phyloP scores from a whole-genome alignment of 768 basidiomycete genomes.

The Lactifluus pinguis region DNA sequence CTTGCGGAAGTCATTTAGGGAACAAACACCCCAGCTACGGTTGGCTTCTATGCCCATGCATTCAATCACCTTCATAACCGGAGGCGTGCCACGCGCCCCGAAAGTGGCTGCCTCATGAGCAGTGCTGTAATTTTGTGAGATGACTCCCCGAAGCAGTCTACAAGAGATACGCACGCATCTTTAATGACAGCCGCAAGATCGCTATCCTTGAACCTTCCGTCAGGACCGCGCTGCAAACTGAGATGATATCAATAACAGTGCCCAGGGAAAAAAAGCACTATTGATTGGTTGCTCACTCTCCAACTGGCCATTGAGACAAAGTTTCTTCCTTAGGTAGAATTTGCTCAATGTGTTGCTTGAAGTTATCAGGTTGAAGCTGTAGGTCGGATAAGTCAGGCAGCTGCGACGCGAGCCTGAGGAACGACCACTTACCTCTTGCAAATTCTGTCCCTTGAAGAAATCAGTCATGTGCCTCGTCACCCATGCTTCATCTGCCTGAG shows the following conservation, averaged over 20 bases:
- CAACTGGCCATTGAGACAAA: slow-evolving; percentile 58
- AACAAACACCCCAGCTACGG: slow-evolving; percentile 73
- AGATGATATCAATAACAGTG: not conserved
- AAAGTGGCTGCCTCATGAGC: slow-evolving; percentile 65
- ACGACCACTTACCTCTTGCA: slow-evolving; percentile 29
- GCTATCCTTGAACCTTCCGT: slow-evolving; percentile 58
- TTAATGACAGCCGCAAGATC: slow-evolving; percentile 61
- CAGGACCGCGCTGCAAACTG: slow-evolving; percentile 46
- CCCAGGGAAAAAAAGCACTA: not conserved
- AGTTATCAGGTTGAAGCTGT: slow-evolving; percentile 38
- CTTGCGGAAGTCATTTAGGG: slow-evolving; percentile 76
- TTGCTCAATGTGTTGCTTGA: slow-evolving; percentile 37
- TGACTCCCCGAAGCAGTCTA: not conserved
- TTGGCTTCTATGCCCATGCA: slow-evolving; percentile 78
- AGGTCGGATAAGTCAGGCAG: not conserved
- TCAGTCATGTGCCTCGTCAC: slow-evolving; percentile 38
- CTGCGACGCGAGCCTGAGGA: not conserved
- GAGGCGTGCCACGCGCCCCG: slow-evolving; percentile 66
- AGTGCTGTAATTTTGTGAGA: slow-evolving; percentile 36
- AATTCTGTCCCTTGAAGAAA: slow-evolving; percentile 44
- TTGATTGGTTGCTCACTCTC: slow-evolving; percentile 33
- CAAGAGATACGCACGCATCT: slow-evolving; percentile 43
- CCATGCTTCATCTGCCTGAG: slow-evolving; percentile 64
- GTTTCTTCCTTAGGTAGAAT: slow-evolving; percentile 36
- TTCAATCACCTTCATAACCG: slow-evolving; percentile 64